Conservation (phyloP, 2,329 filamentous ascomycete genomes). For the Septoria petroselini region DNA sequence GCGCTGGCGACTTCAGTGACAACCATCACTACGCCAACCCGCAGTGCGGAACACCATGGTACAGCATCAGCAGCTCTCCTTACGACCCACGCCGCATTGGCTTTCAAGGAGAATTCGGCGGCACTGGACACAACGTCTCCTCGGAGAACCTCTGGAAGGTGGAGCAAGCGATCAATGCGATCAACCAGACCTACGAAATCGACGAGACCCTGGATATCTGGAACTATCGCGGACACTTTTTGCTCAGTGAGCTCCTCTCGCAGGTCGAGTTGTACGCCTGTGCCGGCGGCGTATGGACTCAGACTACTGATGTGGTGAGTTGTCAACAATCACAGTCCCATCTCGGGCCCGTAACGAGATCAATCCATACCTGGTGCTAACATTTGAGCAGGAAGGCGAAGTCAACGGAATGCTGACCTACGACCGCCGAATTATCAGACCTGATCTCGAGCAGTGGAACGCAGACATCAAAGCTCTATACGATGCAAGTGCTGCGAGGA, state of each 20-base stretch:
- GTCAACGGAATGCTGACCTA: constrained; percentile 66
- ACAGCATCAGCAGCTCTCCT: constrained; percentile 55
- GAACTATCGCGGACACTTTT: constrained; percentile 62
- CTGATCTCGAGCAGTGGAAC: constrained; percentile 53
- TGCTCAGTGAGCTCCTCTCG: constrained; percentile 49
- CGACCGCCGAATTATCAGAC: constrained; percentile 59
- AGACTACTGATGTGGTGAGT: constrained; percentile 51
- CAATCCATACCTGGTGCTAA: no score
- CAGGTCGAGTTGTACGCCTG: constrained; percentile 58
- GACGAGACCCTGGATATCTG: constrained; percentile 57
- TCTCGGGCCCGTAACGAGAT: no score
- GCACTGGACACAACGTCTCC: constrained; percentile 63
- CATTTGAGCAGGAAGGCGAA: no score
- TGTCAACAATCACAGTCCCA: not conserved
- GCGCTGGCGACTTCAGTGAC: constrained; percentile 64
- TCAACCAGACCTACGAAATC: constrained; percentile 68
- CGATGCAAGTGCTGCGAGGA: constrained; percentile 45
- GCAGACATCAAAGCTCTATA: constrained; percentile 60
- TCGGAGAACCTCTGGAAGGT: constrained; percentile 66
- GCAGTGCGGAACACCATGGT: constrained; percentile 68
- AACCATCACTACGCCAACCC: constrained; percentile 71
- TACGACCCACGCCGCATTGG: constrained; percentile 61
- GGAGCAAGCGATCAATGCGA: constrained; percentile 54
- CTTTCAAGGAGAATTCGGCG: constrained; percentile 69
- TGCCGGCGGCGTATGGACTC: constrained; percentile 68